Base-by-base conservation (phyloP, 2,329 filamentous ascomycete genomes). In the Dendrostoma leiphaemia region DNA sequence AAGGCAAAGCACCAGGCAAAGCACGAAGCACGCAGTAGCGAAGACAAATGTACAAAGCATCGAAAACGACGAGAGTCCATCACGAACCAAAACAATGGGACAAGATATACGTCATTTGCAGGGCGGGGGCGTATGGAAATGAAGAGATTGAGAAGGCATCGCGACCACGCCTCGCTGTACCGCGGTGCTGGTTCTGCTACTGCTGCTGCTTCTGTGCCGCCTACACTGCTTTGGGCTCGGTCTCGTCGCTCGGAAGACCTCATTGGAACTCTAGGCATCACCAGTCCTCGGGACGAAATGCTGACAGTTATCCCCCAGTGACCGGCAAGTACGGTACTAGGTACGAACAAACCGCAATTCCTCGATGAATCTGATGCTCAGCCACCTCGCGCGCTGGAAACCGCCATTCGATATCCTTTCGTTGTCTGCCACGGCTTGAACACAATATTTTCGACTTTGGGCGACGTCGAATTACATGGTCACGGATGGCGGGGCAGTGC, bases 281-380 rank as follows among this genome's bases (percentile, higher is more conserved):
- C n/a, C n/a, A n/a, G 15, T 28, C 8, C 37, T 21, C 21, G 28
- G 51, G 29, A 48, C 52, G 48, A 31, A 19, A 23, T 4, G 15
- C 56, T 58, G 43, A 58, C 52, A 46, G 34, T 32, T 7, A 45
- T 17, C 15, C 96, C 86, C 91, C 91, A 78, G 92, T 97, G 78
- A 97, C 93, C 83, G 90, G 92, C 81, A 95, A 96, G 87, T 97
- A 96, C 82, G 92, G 92, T 85, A 92, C 89, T 75, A 90, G 91
- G 88, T 95, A 89, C 78, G 87, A 71, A 69, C 63, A 55, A 58
- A 62, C 62, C 65, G 56, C 61, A 64, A 61, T 45, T 51, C 37
- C 56, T 46, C 8, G 13, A 43, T 45, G 48, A 51, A 3, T 21
- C 10, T 46, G 10, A 21, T 7, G 13, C 26, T 29, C 4, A 19